Evolutionary conservation across 1,139 yeast species (phyloP).

Genomic region (Debaryomycetaceae sp.): DNA sequence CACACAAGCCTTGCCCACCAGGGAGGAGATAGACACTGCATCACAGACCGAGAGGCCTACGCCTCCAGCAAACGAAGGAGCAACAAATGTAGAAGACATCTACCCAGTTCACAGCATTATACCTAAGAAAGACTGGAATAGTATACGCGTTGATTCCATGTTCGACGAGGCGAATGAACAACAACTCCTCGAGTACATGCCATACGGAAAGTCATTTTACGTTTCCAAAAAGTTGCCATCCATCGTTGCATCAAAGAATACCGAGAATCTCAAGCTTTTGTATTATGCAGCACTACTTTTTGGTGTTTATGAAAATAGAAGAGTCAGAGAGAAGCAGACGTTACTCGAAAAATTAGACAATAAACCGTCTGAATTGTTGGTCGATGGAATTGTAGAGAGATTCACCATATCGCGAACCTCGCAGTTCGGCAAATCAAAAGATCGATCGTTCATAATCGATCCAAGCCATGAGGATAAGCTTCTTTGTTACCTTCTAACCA

Average conservation of each 20-base stretch:
- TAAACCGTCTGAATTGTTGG: constrained; percentile 65
- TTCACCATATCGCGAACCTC: constrained; percentile 68
- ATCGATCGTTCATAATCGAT: constrained; percentile 70
- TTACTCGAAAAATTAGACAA: constrained; percentile 57
- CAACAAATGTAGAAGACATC: constrained; percentile 76
- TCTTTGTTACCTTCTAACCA: constrained; percentile 70
- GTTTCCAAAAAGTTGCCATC: constrained; percentile 48
- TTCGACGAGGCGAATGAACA: constrained; percentile 49
- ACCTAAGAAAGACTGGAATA: constrained; percentile 60
- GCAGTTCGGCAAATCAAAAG: constrained; percentile 68
- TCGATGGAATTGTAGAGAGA: constrained; percentile 70
- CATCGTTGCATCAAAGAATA: constrained; percentile 41
- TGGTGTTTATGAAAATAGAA: constrained; percentile 75
- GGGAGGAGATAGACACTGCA: constrained; percentile 51
- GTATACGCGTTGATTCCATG: constrained; percentile 57
- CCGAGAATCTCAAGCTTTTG: constrained; percentile 61
- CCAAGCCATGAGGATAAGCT: constrained; percentile 86
- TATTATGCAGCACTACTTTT: constrained; percentile 76
- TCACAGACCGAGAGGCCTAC: constrained; percentile 73
- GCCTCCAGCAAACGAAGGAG: constrained; percentile 71
- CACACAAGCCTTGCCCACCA: constrained; percentile 71
- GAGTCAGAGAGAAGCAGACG: constrained; percentile 57
- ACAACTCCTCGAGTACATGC: constrained; percentile 54
- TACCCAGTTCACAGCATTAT: constrained; percentile 73
- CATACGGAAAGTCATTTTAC: constrained; percentile 56